Evolutionary conservation across 495 filamentous ascomycete species (phyloP).

Genomic region (Penicillium ochrochloron): DNA sequence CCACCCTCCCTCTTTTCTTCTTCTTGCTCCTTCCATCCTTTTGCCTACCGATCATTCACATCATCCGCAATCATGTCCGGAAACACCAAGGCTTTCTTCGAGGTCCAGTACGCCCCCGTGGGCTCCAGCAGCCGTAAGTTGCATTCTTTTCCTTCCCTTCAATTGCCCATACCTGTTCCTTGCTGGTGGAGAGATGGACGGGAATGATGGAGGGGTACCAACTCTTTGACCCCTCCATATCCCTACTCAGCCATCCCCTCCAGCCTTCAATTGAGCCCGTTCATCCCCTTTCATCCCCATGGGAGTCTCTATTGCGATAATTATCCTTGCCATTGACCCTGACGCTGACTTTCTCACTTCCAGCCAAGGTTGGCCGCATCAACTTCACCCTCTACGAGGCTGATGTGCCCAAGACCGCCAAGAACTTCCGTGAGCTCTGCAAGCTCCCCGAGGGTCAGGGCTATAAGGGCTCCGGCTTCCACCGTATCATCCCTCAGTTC

Average conservation of each 20-base stretch:
- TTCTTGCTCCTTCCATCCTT: conserved; percentile 48
- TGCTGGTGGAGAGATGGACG: neutral
- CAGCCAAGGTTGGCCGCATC: conserved; percentile 80
- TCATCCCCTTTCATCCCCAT: neutral
- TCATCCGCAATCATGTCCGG: conserved; percentile 65
- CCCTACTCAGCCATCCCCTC: neutral
- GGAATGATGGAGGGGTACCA: conserved; percentile 22
- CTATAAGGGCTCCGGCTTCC: conserved; percentile 91
- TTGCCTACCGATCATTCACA: conserved; percentile 62
- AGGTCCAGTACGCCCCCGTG: conserved; percentile 61
- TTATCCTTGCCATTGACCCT: conserved; percentile 9
- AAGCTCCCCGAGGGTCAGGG: conserved; percentile 87
- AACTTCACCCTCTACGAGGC: conserved; percentile 89
- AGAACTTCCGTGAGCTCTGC: conserved; percentile 96
- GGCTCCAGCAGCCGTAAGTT: conserved; percentile 63
- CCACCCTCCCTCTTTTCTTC: conserved; percentile 55
- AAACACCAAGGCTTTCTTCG: conserved; percentile 67
- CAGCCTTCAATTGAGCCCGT: conserved; percentile 5
- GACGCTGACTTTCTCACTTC: conserved; percentile 27
- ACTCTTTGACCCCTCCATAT: conserved; percentile 19
- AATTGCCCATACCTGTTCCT: neutral
- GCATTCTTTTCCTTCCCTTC: conserved; percentile 8
- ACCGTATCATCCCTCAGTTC: conserved; percentile 96
- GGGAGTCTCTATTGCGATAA: neutral
- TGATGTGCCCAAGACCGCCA: conserved; percentile 87